Base-by-base conservation (phyloP, 2,329 filamentous ascomycete species). In the Nigrograna mackinnonii region DNA sequence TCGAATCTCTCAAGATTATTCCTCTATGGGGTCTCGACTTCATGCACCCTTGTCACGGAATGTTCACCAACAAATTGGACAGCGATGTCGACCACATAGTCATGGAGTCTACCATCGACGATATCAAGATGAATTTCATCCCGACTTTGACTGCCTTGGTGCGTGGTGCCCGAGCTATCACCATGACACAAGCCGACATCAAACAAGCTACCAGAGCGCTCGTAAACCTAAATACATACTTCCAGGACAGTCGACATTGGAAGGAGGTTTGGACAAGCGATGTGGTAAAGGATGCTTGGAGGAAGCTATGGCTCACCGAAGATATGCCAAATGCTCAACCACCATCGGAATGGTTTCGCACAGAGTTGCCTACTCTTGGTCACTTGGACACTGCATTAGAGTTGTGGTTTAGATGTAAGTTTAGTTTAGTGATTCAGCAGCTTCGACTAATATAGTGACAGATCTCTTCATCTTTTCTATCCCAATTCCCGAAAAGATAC, bases 381-480 rank as follows among this genome's bases (percentile, higher is more conserved):
- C 72, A 76, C 49, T 64, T 76, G 22, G 73, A 76, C 38, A 69
- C 66, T 37, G 72, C 71, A 3, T 48, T 76, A 21, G 73, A 76
- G 37, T 50, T 76, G 43, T 76, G 73, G 73, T 70, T 68, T 44
- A 66, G 72, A 55, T 75, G 64, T 65, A 50, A 55, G 60, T 46
- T 24, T 12, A 21, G 19, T 14, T 22, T 7, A 16, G 16, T 9
- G 22, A n/a, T 19, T 13, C 7, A 2, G 7, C 24, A 3, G 22
- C 21, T 13, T 20, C 22, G 13, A 24, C 20, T 41, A 49, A 60
- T n/a, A 62, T 43, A 11, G 46, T 44, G n/a, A 7, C 28, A 64
- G 62, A 69, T 49, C 59, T 77, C 26, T 76, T 82, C 64, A 79
- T 82, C 44, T 82, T 80, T 60, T 79, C 78, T 0, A 76, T 82